Percentiles rank a stretch among this genome's conserved stretches.
Evolutionary conservation across 2,329 filamentous ascomycete genomes (phyloP).

Genomic region (Arthrocladium fulminans): DNA sequence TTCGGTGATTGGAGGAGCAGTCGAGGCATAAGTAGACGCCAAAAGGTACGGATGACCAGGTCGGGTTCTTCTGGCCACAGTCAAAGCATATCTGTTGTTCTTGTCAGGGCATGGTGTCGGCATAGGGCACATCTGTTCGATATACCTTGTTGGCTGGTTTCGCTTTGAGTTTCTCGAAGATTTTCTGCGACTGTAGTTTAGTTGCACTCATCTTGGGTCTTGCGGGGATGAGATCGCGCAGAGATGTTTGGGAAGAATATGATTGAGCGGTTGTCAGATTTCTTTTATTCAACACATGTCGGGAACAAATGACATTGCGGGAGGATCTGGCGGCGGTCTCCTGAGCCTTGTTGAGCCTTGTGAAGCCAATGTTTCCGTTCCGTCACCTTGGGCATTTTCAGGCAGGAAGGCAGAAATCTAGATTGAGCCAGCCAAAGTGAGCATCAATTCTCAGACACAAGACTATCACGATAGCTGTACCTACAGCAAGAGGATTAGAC

Average conservation of each 20-base stretch:
- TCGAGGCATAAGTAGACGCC: conserved; percentile 97
- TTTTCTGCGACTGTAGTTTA: conserved; percentile 90
- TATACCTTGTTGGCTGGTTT: conserved; percentile 90
- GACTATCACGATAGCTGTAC: too few relatives aligned
- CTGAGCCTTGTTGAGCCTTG: conserved; percentile 5
- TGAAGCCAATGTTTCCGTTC: neutral
- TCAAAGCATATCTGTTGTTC: conserved; percentile 81
- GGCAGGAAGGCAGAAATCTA: neutral
- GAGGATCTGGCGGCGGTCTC: neutral
- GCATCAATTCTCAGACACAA: too few relatives aligned
- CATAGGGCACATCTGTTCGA: conserved; percentile 24
- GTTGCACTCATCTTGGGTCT: conserved; percentile 55
- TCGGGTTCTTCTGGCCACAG: conserved; percentile 93
- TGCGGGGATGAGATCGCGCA: neutral
- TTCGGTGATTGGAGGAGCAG: conserved; percentile 93
- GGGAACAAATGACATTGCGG: neutral
- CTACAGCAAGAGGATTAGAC: too few relatives aligned
- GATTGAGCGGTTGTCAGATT: neutral
- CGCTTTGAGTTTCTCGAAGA: conserved; percentile 94
- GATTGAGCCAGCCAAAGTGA: neutral
- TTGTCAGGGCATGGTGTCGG: conserved; percentile 12
- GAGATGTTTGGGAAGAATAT: neutral
- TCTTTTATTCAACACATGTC: neutral
- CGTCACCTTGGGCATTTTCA: neutral
- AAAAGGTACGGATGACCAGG: conserved; percentile 94